Evolutionary conservation across 176 grass and related monocot genomes (phyloP).

Genomic region (Bromus sterilis): DNA sequence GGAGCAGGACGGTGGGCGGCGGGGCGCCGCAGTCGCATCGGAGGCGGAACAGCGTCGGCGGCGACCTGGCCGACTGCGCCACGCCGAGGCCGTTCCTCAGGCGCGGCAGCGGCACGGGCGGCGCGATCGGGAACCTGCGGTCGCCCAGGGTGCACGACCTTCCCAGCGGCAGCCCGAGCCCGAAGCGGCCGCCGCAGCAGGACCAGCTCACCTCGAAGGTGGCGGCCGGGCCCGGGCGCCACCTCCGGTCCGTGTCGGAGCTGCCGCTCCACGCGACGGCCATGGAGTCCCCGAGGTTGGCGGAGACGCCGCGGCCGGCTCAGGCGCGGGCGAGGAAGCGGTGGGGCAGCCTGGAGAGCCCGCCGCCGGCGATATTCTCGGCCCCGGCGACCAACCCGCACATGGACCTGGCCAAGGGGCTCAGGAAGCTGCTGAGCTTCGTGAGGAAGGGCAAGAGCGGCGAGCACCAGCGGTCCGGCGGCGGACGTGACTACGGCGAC

Average conservation of each 20-base stretch:
- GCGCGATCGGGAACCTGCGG: constrained; percentile 3
- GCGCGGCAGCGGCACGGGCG: constrained; percentile 35
- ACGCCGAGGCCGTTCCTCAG: constrained; percentile 37
- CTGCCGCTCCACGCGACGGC: not conserved
- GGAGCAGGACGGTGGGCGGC: constrained; percentile 16
- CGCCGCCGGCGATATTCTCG: constrained; percentile 3
- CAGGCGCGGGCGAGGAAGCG: constrained; percentile 22
- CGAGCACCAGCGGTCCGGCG: not conserved
- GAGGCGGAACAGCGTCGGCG: constrained; percentile 25
- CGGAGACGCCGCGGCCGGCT: not conserved
- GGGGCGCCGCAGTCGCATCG: constrained; percentile 8
- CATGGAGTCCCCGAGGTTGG: not conserved
- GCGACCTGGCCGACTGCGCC: constrained; percentile 7
- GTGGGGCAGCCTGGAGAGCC: constrained; percentile 35
- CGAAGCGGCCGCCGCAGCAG: not conserved
- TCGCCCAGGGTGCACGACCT: constrained; percentile 26
- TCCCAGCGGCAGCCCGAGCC: not conserved
- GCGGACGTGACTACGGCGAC: not conserved
- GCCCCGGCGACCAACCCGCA: constrained; percentile 13
- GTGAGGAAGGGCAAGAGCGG: constrained; percentile 30
- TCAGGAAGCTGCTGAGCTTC: constrained; percentile 52
- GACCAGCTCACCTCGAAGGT: not conserved
- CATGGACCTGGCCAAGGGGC: constrained; percentile 41
- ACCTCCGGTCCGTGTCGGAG: constrained; percentile 29
- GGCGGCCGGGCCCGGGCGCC: not conserved